Base-by-base conservation (phyloP, 2,329 filamentous ascomycete species). In the Periconia sp. region DNA sequence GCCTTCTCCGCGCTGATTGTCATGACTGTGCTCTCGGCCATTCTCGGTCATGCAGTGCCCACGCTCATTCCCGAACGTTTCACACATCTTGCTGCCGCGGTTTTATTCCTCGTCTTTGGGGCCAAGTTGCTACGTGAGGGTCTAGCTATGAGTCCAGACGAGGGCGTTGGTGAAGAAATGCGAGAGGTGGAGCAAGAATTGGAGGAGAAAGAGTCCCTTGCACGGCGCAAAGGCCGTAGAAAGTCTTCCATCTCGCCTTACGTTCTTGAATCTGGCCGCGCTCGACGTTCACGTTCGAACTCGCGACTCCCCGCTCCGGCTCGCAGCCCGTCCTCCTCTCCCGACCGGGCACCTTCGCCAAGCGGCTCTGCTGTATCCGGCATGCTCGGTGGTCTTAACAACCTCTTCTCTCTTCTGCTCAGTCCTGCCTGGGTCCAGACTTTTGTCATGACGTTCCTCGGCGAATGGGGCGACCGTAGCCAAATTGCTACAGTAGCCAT, bases 401-500 rank as follows among this genome's bases (percentile, higher is more conserved):
- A 99, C 61, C 82, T 99, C 4, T 83, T 91, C 50, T 91, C 89
- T 9, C 78, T 99, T 5, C 80, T 99, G 4, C 79, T 99, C 26
- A 96, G 89, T 70, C 94, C 94, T 1, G 94, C 92, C 1, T 99
- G 94, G 94, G 94, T 99, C 11, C 92, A 97, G 73, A 99, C 94
- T 0, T 99, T 99, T 66, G 83, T 95, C 59, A 99, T 99, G 94
- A 99, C 94, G 2, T 99, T 99, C 74, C 75, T 99, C 21, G 94
- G 94, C 28, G 94, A 99, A 71, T 99, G 94, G 94, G 94, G 94
- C 43, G 94, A 99, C 65, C 85, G 94, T 56, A 95, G 89, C 68
- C 94, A 99, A 74, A 97, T 99, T 62, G 94, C 94, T 16, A 99
- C 94, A 0, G 95, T 99, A 65, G 94, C 94, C 40, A 99, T 99